Conservation (phyloP, 768 basidiomycete species). For the Auriscalpium vulgare region DNA sequence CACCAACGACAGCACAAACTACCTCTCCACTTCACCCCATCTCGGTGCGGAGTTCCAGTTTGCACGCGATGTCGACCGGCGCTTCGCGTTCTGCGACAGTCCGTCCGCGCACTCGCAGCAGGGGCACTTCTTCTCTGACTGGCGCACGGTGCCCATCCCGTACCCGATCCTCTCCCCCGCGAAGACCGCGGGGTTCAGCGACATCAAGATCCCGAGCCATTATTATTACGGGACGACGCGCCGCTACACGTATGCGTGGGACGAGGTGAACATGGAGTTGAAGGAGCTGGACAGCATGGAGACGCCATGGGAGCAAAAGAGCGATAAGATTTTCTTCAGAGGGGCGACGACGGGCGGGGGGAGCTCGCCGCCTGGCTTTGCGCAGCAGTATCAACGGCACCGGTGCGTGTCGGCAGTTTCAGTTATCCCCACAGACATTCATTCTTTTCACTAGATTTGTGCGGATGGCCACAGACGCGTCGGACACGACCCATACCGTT, state of each 20-base stretch:
- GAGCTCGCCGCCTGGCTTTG: slow-evolving; percentile 76
- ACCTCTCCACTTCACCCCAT: slow-evolving; percentile 21
- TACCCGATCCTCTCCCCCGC: slow-evolving; percentile 94
- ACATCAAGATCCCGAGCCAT: slow-evolving; percentile 92
- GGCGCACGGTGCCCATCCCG: slow-evolving; percentile 80
- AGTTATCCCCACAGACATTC: slow-evolving; percentile 6
- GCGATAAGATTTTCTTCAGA: slow-evolving; percentile 87
- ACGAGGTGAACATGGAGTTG: slow-evolving; percentile 61
- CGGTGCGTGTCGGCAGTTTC: slow-evolving; percentile 35
- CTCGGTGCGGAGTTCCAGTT: slow-evolving; percentile 60
- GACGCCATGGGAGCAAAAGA: slow-evolving; percentile 79
- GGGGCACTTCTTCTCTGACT: slow-evolving; percentile 97
- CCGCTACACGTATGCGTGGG: slow-evolving; percentile 89
- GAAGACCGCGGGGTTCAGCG: slow-evolving; percentile 75
- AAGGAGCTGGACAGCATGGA: slow-evolving; percentile 83
- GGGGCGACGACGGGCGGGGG: slow-evolving; percentile 96
- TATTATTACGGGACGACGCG: slow-evolving; percentile 86
- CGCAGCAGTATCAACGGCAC: slow-evolving; percentile 80
- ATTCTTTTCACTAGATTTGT: slow-evolving; percentile 42
- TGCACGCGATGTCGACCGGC: slow-evolving; percentile 47
- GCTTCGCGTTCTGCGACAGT: slow-evolving; percentile 68
- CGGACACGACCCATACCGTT: slow-evolving; percentile 49
- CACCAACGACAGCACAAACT: slow-evolving; percentile 20
- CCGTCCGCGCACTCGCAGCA: slow-evolving; percentile 84
- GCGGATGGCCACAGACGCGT: slow-evolving; percentile 60